Percentiles rank a stretch among this genome's conserved stretches.
These are phyloP conservation scores for Solanum commersonii DNA, from an alignment of 257 asterid species.

Conservation along the genomic window DNA sequence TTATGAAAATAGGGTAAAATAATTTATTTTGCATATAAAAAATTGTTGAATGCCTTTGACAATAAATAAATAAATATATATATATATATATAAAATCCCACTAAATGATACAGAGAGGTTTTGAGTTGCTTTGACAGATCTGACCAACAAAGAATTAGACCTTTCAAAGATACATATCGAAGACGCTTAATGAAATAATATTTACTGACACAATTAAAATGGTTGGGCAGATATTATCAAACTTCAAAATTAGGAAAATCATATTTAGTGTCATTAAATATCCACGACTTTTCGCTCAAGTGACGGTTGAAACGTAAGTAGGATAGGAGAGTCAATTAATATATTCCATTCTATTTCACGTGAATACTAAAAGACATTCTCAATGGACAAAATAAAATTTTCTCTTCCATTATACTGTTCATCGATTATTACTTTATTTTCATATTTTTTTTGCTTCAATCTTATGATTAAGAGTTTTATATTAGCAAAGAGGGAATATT, in stretches of 20 bases:
- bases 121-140: rapidly evolving
- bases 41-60: too few species aligned
- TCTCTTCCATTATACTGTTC: too few species aligned
- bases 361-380: neutral
- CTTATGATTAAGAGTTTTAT: neutral
- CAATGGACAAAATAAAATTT: too few species aligned
- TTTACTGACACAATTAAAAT: rapidly evolving
- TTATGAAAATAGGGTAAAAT: too few species aligned
- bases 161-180: rapidly evolving
- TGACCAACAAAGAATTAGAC: neutral
- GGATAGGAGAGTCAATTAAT: neutral
- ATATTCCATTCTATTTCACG: neutral
- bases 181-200: neutral
- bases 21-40: too few species aligned
- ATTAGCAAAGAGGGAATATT: too few species aligned
- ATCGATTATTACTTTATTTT: neutral
- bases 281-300: neutral
- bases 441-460: neutral
- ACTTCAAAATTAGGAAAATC: too few species aligned
- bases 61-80: too few species aligned
- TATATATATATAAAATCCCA: too few species aligned
- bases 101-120: too few species aligned
- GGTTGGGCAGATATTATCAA: neutral
- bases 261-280: neutral
- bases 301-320: neutral